Conservation (phyloP, 73 alveolate species). For the Blepharisma stoltei region DNA sequence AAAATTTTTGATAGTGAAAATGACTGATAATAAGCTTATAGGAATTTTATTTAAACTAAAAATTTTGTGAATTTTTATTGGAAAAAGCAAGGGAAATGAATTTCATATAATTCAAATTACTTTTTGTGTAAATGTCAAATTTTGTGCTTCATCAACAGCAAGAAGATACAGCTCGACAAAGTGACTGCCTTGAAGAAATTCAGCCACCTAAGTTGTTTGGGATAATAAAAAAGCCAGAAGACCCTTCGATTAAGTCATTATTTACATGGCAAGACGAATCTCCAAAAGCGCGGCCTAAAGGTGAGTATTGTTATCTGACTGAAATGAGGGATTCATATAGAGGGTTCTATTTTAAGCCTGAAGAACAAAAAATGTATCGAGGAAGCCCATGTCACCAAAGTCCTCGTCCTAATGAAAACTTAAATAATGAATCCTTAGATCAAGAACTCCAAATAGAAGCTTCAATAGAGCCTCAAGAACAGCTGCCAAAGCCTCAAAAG, state of each 20-base stretch:
- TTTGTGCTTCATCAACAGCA: too few relatives aligned
- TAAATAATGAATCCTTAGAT: background rate
- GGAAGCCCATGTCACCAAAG: background rate
- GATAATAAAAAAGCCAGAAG: background rate
- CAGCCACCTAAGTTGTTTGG: background rate
- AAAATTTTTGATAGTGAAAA: too few relatives aligned
- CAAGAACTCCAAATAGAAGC: background rate
- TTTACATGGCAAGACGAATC: conserved; percentile 6
- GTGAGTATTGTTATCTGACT: background rate
- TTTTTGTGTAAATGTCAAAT: too few relatives aligned
- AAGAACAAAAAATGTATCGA: background rate
- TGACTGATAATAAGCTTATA: too few relatives aligned
- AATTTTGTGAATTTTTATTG: too few relatives aligned
- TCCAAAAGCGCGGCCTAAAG: background rate
- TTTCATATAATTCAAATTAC: too few relatives aligned
- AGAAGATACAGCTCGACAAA: too few relatives aligned
- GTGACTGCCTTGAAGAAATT: too few relatives aligned
- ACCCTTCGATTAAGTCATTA: background rate
- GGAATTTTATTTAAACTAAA: too few relatives aligned
- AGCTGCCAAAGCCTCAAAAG: background rate
- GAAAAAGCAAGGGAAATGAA: too few relatives aligned
- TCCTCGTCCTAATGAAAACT: background rate
- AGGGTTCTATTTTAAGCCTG: background rate
- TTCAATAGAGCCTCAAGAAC: too few relatives aligned
- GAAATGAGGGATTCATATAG: background rate